Percentiles rank a stretch among this genome's conserved stretches.
These are phyloP conservation scores for Colletotrichum graminicola DNA, from an alignment of 2,329 filamentous ascomycete genomes.

Conservation along the genomic window DNA sequence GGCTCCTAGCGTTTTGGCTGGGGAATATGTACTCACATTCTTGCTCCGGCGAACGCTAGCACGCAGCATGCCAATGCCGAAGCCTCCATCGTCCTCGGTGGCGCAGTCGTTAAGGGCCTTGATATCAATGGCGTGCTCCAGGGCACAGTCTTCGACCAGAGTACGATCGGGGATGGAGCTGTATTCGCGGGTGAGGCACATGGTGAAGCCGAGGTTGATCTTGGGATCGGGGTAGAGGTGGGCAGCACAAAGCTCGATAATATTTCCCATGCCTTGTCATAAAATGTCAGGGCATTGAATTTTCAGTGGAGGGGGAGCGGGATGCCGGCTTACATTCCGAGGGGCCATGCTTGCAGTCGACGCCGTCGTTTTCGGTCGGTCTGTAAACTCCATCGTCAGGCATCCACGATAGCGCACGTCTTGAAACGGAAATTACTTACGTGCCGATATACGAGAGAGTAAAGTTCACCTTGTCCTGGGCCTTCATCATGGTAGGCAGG, in stretches of 20 bases:
- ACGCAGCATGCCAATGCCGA: conserved; percentile 76
- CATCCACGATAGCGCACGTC: not conserved
- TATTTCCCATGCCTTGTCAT: conserved; percentile 83
- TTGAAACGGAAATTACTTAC: conserved; percentile 57
- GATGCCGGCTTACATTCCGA: conserved; percentile 70
- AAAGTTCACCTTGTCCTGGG: conserved; percentile 90
- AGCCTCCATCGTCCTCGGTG: conserved; percentile 78
- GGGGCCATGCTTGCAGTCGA: conserved; percentile 90
- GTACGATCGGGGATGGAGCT: conserved; percentile 79
- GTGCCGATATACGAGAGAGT: conserved; percentile 89
- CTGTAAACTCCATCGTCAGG: conserved; percentile 51
- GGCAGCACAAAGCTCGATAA: conserved; percentile 91
- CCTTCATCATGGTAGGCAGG: conserved; percentile 86
- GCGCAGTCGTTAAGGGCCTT: conserved; percentile 85
- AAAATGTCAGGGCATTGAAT: not conserved
- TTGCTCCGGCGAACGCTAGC: conserved; percentile 74
- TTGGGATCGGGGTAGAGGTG: conserved; percentile 87
- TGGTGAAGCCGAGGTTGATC: conserved; percentile 90
- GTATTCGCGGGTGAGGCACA: conserved; percentile 87
- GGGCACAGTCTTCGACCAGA: conserved; percentile 87
- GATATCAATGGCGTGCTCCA: conserved; percentile 92
- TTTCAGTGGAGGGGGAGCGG: not conserved
- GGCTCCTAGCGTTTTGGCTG: conserved; percentile 12
- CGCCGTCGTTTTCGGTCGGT: conserved; percentile 81
- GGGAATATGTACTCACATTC: conserved; percentile 57